phyloP scores from a whole-genome alignment of 73 alveolate species.

The Breviolum minutum region DNA sequence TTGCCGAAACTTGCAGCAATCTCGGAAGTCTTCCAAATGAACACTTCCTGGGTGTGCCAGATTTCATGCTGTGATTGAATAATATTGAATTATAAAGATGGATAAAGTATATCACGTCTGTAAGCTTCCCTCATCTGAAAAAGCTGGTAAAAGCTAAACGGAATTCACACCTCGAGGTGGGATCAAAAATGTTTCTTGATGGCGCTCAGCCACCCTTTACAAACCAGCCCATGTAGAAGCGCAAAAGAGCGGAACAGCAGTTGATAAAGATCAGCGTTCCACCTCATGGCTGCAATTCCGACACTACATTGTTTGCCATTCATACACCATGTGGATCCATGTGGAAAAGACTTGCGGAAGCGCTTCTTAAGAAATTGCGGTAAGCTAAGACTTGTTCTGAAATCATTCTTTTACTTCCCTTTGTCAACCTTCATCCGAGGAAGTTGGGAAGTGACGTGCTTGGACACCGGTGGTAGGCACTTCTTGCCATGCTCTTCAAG shows the following conservation, averaged over 20 bases:
- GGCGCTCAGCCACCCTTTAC: not conserved
- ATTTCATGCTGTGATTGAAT: no score
- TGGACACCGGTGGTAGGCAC: no score
- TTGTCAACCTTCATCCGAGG: no score
- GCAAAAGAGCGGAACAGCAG: not conserved
- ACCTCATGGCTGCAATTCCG: not conserved
- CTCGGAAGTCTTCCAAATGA: not conserved
- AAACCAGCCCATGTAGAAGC: conserved; percentile 30
- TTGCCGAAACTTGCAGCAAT: not conserved
- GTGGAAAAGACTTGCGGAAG: not conserved
- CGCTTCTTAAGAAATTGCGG: no score
- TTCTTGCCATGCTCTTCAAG: no score
- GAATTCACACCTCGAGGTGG: not conserved
- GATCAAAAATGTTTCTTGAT: not conserved
- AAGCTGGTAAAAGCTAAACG: not conserved
- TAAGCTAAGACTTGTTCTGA: no score
- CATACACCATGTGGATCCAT: not conserved
- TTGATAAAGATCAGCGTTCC: not conserved
- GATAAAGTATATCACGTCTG: no score
- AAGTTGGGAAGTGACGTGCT: no score
- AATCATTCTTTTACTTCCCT: no score
- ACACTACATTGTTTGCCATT: not conserved
- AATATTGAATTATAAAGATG: no score
- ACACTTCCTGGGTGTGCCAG: not conserved
- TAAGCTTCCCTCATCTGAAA: no score